phyloP scores from a whole-genome alignment of 441 rosid species.

The California macrophylla region DNA sequence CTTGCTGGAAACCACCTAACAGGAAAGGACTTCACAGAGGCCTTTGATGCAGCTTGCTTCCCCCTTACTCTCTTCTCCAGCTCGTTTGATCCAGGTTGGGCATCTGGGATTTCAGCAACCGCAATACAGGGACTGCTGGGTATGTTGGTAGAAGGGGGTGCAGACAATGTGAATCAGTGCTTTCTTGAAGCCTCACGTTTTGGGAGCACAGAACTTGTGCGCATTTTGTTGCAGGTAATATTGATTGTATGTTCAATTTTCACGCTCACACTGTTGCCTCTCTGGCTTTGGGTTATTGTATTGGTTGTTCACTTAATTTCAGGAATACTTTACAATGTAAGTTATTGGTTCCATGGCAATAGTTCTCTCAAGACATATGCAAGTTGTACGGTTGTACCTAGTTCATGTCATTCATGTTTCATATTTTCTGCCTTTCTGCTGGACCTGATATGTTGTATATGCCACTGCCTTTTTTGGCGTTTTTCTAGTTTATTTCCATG shows the following conservation, averaged over 20 bases:
- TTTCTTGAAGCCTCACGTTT: slow-evolving; percentile 96
- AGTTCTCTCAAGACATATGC: not conserved
- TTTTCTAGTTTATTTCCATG: not conserved
- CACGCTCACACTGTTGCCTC: not conserved
- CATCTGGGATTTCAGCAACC: slow-evolving; percentile 81
- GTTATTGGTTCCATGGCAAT: too few species aligned
- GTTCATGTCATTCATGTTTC: not conserved
- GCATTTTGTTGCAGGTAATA: slow-evolving; percentile 72
- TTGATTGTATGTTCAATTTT: not conserved
- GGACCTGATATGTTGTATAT: too few species aligned
- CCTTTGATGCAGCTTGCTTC: slow-evolving; percentile 91
- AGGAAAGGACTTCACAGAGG: slow-evolving; percentile 92
- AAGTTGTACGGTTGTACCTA: not conserved
- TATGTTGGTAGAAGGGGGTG: slow-evolving; percentile 86
- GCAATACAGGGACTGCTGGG: slow-evolving; percentile 77
- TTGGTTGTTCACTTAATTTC: not conserved
- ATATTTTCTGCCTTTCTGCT: too few species aligned
- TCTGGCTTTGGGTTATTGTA: not conserved
- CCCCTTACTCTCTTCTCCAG: slow-evolving; percentile 86
- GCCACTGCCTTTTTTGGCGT: too few species aligned
- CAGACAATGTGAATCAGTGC: slow-evolving; percentile 88
- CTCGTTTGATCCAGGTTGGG: slow-evolving; percentile 93
- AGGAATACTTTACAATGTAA: too few species aligned
- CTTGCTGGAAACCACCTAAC: slow-evolving; percentile 79
- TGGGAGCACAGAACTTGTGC: slow-evolving; percentile 93